These are phyloP conservation scores for Hypoxylon lenormandii DNA, from an alignment of 495 filamentous ascomycete species.

Conservation along the genomic window DNA sequence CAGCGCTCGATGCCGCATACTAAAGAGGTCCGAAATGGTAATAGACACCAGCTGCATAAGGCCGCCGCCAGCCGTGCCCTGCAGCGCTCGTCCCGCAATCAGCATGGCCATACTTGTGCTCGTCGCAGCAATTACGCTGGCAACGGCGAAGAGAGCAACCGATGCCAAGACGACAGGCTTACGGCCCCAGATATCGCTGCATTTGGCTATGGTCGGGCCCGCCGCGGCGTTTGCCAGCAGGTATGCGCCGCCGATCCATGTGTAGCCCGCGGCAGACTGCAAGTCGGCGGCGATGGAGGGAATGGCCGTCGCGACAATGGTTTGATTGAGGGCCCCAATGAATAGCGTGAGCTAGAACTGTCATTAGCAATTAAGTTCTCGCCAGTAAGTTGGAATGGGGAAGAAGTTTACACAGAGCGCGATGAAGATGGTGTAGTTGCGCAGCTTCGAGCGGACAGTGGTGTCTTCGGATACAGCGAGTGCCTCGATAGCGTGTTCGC, in stretches of 20 bases:
- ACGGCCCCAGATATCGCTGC: conserved; percentile 79
- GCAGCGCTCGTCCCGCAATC: conserved; percentile 75
- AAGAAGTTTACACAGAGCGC: conserved; percentile 43
- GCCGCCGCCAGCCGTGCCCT: conserved; percentile 82
- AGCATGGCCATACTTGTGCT: conserved; percentile 76
- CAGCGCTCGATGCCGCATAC: conserved; percentile 53
- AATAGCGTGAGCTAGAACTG: conserved; percentile 55
- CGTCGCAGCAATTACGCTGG: conserved; percentile 74
- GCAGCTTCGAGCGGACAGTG: conserved; percentile 46
- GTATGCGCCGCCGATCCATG: conserved; percentile 76
- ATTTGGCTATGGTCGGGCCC: conserved; percentile 60
- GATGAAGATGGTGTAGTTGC: conserved; percentile 42
- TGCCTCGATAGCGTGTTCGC: conserved; percentile 11
- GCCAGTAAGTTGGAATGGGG: neutral
- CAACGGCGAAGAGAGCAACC: conserved; percentile 69
- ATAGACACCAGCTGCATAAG: conserved; percentile 79
- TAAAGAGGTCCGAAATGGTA: conserved; percentile 72
- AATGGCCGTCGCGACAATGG: conserved; percentile 71
- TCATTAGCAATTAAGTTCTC: conserved; percentile 7
- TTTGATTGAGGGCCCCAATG: conserved; percentile 72
- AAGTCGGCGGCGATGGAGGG: conserved; percentile 66
- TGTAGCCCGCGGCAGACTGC: conserved; percentile 68
- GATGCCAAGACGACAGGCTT: conserved; percentile 76
- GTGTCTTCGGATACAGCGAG: conserved; percentile 34
- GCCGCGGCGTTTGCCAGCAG: conserved; percentile 58